Conservation (phyloP, 1,139 yeast species). For the Kluyveromyces sp. region DNA sequence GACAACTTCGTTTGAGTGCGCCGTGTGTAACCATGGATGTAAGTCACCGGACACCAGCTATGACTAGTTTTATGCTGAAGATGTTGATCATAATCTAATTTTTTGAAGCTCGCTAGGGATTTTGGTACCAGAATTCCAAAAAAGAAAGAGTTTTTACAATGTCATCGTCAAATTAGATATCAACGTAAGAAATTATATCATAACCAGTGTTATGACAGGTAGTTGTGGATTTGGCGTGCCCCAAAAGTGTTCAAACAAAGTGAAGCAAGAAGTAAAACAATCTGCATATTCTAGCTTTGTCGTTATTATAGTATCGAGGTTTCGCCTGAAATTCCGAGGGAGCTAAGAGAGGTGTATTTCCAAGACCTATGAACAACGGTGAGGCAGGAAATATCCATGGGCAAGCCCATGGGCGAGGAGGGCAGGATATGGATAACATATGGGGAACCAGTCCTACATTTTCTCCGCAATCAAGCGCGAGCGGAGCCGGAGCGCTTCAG, state of each 20-base stretch:
- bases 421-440: conserved; percentile 3
- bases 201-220: too few species aligned
- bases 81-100: too few species aligned
- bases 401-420: neutral
- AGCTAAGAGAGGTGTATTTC: neutral
- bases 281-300: neutral
- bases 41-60: too few species aligned
- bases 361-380: neutral
- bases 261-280: too few species aligned
- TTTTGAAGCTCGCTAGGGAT: too few species aligned
- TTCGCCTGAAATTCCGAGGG: neutral
- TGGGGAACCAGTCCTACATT: conserved; percentile 6
- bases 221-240: too few species aligned
- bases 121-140: too few species aligned
- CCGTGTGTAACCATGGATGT: too few species aligned
- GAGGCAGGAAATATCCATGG: neutral
- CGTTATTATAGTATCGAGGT: neutral
- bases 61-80: too few species aligned
- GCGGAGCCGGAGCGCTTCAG: conserved; percentile 5
- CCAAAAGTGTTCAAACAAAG: too few species aligned
- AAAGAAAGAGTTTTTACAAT: neutral
- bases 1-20: too few species aligned
- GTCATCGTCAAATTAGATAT: neutral
- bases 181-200: too few species aligned
- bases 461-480: neutral